These are phyloP conservation scores for Lathyrus tuberosus DNA, from an alignment of 306 rosid genomes.

Conservation along the genomic window DNA sequence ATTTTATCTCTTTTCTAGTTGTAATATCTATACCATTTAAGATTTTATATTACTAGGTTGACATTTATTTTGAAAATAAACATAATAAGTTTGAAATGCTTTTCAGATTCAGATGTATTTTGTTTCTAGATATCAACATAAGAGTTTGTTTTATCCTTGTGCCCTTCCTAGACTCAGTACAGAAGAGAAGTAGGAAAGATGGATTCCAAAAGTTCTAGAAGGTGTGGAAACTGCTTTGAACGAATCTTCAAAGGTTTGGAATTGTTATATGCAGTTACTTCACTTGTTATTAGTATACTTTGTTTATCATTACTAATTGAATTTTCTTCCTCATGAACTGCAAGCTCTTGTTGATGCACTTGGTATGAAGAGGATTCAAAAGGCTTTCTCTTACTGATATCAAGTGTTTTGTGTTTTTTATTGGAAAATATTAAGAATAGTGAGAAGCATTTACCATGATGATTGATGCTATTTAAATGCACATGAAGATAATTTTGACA, in stretches of 20 bases:
- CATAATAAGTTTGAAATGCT: neutral
- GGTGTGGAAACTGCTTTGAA: too few relatives aligned
- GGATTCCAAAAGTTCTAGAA: conserved; percentile 15
- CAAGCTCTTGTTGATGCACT: conserved; percentile 45
- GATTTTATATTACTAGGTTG: neutral
- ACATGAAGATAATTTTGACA: too few relatives aligned
- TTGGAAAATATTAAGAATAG: too few relatives aligned
- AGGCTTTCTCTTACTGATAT: too few relatives aligned
- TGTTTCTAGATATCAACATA: conserved; percentile 1
- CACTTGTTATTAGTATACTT: conserved; percentile 14
- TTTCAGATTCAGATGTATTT: conserved; percentile 4
- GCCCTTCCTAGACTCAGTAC: neutral
- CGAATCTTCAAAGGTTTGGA: too few relatives aligned
- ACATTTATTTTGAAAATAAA: neutral
- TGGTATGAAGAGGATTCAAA: too few relatives aligned
- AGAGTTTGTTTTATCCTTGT: neutral
- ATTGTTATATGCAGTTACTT: too few relatives aligned
- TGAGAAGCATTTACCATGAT: too few relatives aligned
- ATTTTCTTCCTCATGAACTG: conserved; percentile 42
- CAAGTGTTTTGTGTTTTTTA: too few relatives aligned
- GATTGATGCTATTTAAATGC: too few relatives aligned
- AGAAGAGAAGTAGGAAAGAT: conserved; percentile 32
- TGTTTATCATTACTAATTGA: conserved; percentile 26
- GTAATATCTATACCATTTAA: neutral
- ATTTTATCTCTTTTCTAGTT: conserved; percentile 1